Base-by-base conservation (phyloP, 495 filamentous ascomycete genomes). In the Parmelia sp. region DNA sequence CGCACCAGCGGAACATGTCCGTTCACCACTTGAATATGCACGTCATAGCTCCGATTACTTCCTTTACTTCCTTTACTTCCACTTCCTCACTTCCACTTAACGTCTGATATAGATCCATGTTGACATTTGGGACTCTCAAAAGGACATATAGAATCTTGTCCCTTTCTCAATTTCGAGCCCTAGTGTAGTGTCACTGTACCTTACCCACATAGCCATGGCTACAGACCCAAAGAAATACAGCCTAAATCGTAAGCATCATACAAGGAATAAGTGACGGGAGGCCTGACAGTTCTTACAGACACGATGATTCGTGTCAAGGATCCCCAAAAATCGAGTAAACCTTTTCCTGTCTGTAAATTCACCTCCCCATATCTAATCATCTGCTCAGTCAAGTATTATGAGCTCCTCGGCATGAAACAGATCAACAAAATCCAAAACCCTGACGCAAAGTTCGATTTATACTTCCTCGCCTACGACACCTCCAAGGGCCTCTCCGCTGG, bases 251-350 rank as follows among this genome's bases (percentile, higher is more conserved):
- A 77, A 73, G 44, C 57, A 36, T 36, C 14, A 35, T 7, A 15
- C 21, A 55, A 10, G 4, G 2, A 25, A 33, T 25, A 21, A 31
- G 31, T 37, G 15, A 56, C n/a, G 27, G 55, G 55, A 60, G 65
- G 68, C 1, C 66, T 47, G 42, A 62, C 45, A 37, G 14, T 60
- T 42, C 40, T 6, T 64, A 67, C 62, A 77, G 78, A 80, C 61
- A 72, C 74, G 63, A 96, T 92, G 92, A 76, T 96, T 69, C 86
- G 94, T 75, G 90, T 97, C 73, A 97, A 97, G 76, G 91, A 98
- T 75, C 94, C 94, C 5, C 86, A 92, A 74, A 82, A 79, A 71
- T 96, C 90, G 27, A 76, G 88, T 88, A 74, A 60, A 64, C 63
- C 2, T 23, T 53, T 33, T 31, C 11, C 14, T 12, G 1, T 39